These are phyloP conservation scores for Delitschia confertaspora DNA, from an alignment of 495 filamentous ascomycete species.

Conservation along the genomic window DNA sequence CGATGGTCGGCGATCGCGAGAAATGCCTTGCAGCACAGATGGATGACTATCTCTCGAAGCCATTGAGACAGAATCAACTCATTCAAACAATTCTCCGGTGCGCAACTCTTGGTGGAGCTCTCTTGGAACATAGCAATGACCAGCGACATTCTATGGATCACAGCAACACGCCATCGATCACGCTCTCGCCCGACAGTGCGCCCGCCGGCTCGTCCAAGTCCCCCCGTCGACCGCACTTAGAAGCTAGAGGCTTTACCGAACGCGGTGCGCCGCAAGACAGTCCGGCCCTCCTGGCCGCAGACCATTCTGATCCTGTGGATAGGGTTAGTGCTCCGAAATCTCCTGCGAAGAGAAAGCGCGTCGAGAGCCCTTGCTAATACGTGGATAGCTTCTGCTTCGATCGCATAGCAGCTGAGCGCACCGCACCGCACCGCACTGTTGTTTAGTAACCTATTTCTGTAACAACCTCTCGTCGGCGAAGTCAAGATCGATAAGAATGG, in stretches of 20 bases:
- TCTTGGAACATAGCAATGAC: conserved; percentile 51
- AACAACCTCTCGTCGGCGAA: no score
- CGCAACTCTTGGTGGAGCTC: conserved; percentile 64
- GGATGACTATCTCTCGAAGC: conserved; percentile 98
- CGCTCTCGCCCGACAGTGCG: conserved; percentile 9
- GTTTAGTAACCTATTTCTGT: no score
- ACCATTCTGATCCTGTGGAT: conserved; percentile 24
- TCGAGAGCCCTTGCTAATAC: not conserved
- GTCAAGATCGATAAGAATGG: no score
- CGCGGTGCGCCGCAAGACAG: conserved; percentile 17
- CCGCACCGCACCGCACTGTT: no score
- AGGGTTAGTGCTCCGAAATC: conserved; percentile 15
- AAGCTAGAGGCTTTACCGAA: conserved; percentile 23
- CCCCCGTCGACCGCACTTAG: conserved; percentile 20
- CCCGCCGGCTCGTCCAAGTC: conserved; percentile 6
- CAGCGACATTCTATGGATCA: conserved; percentile 18
- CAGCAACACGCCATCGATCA: conserved; percentile 16
- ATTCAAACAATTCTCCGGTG: conserved; percentile 95
- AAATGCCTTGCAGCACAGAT: conserved; percentile 98
- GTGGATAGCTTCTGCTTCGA: conserved; percentile 24
- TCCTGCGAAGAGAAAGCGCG: no score
- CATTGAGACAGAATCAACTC: conserved; percentile 93
- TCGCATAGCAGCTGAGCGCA: conserved; percentile 24
- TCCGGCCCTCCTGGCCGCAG: conserved; percentile 23
- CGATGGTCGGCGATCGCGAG: conserved; percentile 97